Base-by-base conservation (phyloP, 2,329 filamentous ascomycete species). In the Cytospora piceicola region DNA sequence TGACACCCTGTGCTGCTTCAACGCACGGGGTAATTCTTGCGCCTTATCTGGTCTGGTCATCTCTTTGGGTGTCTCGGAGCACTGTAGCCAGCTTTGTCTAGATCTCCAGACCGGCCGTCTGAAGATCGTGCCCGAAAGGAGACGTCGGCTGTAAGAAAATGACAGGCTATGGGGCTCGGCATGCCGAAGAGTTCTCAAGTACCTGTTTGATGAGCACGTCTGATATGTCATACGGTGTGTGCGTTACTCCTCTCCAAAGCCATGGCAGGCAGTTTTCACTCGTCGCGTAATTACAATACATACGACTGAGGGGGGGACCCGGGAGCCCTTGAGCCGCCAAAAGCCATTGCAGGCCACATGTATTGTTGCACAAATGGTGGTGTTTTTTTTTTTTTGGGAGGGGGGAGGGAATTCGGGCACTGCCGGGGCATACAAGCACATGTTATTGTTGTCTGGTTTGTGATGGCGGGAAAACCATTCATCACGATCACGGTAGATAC, bases 251-350 rank as follows among this genome's bases (percentile, higher is more conserved):
- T 15, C 34, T 20, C 5, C n/a, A 1, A 22, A 22, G 7, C 14
- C 42, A 22, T 24, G 42, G n/a, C 42, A 49, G 42, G 42, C n/a
- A 49, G 24, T 6, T 3, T 4, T 17, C 17, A 6, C 6, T 24
- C 9, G 42, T 49, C 20, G 1, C 42, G 24, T 12, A 4, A 49
- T 49, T n/a, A 49, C 42, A 49, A 24, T 17, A 49, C 11, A 49
- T 24, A 49, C 7, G 12, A n/a, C 42, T 22, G 17, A 49, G 20
- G 7, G n/a, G 20, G n/a, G 39, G 2, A 4, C n/a, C n/a, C n/a
- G 22, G 42, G 42, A 22, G 42, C 4, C n/a, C 60, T 63, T 63
- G 54, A 24, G 53, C 60, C 60, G 60, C 60, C 53, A 63, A 53
- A 34, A 63, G 39, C 60, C 60, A 54, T 36, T n/a, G 53, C 39